Evolutionary conservation across 495 filamentous ascomycete genomes (phyloP), one percentile per base, ranked within the genome.

Genomic region (Massariosphaeria phaeospora): DNA sequence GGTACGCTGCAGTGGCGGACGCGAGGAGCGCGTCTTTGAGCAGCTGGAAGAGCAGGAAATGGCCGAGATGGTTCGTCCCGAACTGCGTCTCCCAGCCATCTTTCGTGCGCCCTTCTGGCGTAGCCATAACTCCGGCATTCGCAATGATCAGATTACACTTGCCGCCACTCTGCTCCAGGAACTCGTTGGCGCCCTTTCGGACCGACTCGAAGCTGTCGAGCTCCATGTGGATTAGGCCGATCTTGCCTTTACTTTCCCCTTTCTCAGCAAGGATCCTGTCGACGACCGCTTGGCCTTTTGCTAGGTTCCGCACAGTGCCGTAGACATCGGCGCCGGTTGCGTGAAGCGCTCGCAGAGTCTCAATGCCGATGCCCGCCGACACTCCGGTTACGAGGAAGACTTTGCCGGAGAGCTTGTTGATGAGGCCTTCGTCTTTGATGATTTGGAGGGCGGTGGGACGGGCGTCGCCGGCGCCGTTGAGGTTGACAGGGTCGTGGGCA

Each of bases 341-440:
- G 13, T 67, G 64, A 18, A 82, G 48, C 0, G 74, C 76, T 10
- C 66, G 67, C 0, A 73, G 73, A 5, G 78, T 80, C 56, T 79
- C 72, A 33, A 75, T 62, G 2, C 77, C 77, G 7, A 80, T 71
- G 4, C 77, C 78, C 13, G 80, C 77, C 50, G 80, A 84, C 13
- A 81, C 78, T 13, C 87, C 87, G 4, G 85, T 88, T 21, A 90
- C 75, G 44, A 89, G 75, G 55, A 86, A 74, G 15, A 76, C 77
- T 66, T 85, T 85, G 18, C 70, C 70, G 2, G 40, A 47, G 30
- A 75, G 63, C 38, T 66, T 67, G 48, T 68, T 67, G 2, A 31
- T 24, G 10, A 72, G 55, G 29, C 63, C 53, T 48, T 75, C 70
- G 60, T 79, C 74, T 35, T 70, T 35, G 51, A 78, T 50, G 44